phyloP scores from a whole-genome alignment of 2,329 filamentous ascomycete genomes.

The Botryosphaeria dothidea region DNA sequence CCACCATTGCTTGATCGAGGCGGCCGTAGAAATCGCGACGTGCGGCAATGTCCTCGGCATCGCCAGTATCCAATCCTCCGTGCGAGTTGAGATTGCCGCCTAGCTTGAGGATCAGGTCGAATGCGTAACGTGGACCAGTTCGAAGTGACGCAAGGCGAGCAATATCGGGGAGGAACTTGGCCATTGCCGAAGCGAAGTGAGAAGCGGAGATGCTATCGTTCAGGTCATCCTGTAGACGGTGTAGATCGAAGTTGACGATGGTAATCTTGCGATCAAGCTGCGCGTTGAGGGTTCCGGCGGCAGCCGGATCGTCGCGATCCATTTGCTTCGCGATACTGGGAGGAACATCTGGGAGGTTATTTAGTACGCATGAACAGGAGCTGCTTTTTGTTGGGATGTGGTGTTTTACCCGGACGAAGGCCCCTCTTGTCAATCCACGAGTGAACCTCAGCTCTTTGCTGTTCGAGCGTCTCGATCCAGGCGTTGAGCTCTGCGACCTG shows the following conservation, averaged over 20 bases:
- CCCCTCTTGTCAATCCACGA: conserved; percentile 59
- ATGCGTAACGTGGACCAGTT: conserved; percentile 50
- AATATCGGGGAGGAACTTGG: conserved; percentile 57
- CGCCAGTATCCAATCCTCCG: conserved; percentile 52
- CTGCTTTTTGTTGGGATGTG: neutral
- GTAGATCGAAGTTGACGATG: conserved; percentile 59
- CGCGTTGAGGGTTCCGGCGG: conserved; percentile 54
- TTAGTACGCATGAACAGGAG: conserved; percentile 18
- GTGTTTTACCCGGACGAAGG: conserved; percentile 49
- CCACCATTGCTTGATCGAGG: conserved; percentile 54
- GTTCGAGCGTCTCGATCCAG: conserved; percentile 54
- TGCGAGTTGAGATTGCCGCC: conserved; percentile 58
- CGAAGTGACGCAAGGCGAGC: conserved; percentile 51
- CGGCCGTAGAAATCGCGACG: conserved; percentile 52
- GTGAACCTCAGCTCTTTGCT: conserved; percentile 53
- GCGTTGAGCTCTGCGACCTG: conserved; percentile 53
- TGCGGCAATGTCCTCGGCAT: conserved; percentile 49
- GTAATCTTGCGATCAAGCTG: conserved; percentile 60
- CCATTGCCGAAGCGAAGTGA: conserved; percentile 56
- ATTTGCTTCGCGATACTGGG: conserved; percentile 54
- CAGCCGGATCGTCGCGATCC: conserved; percentile 51
- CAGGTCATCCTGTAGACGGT: conserved; percentile 57
- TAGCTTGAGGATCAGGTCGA: conserved; percentile 57
- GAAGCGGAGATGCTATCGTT: conserved; percentile 55
- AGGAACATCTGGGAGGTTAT: conserved; percentile 47